Evolutionary conservation across 164 flowering plant species (phyloP), one percentile per base, ranked within the genome.

Genomic region (Stephania cephalantha): DNA sequence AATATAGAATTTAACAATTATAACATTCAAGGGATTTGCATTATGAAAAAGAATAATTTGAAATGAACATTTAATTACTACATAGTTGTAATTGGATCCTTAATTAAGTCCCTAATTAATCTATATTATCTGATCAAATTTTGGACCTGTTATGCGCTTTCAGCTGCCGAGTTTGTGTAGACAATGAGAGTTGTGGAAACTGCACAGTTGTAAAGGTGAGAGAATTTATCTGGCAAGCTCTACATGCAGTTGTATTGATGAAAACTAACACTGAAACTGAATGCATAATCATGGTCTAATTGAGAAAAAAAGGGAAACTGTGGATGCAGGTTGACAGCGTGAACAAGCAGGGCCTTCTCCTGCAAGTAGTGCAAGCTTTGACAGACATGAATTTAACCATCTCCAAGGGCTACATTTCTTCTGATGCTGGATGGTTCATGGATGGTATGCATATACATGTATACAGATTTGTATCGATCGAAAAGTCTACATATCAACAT

Each of bases 401-500:
- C 71, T 67, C 82, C 4, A 92, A 89, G 71, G 77, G 87, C 81
- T 90, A 89, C 82, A 85, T 92, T 74, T 92, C 95, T 45, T 89
- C 86, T 74, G 97, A 92, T 76, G 97, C 85, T 4, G 89, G 84
- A 52, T 92, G 93, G 92, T 89, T 90, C 84, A 90, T 92, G 97
- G 92, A 90, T 78, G 97, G 97, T 92, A 81, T 48, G 13, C 42
- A 35, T 35, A 35, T 35, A 4, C 2, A 2, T 35, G 42, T 35
- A 35, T 35, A 35, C 42, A 35, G 42, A 35, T 35, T 35, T 35
- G 42, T 35, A 35, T 35, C 4, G 42, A 35, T 2, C 42, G 42
- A 35, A 35, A 35, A 2, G 42, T 35, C 42, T 35, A 35, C 42
- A 48, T 48, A 48, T 50, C 55, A 50, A 10, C 55, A 35, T 50